Base-by-base conservation (phyloP, 768 basidiomycete genomes). In the Ramaria sp. region DNA sequence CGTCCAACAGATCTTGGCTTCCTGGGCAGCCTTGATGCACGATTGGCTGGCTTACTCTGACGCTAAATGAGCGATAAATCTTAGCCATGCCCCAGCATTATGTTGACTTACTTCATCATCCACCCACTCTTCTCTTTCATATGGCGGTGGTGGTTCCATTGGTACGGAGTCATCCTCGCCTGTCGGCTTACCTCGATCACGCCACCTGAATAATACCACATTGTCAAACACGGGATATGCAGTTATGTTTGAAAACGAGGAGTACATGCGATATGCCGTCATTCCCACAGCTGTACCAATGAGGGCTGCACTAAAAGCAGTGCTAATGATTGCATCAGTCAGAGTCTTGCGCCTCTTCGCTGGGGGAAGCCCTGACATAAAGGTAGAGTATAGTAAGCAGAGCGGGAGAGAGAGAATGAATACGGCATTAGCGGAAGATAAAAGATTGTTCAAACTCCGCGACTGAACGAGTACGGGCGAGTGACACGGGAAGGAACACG, bases 241-340 rank as follows among this genome's bases (percentile, higher is more conserved):
- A 45, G 88, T 89, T 59, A 90, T 76, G 59, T 89, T 89, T 52
- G 91, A 24, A 30, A 22, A 33, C 4, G 27, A n/a, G 34, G 78
- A 87, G 73, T 67, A 91, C 89, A 91, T 73, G 69, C 87, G 80
- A 72, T 90, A 92, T 42, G 90, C 87, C 46, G 88, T 89, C 60
- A 91, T 76, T 59, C 89, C 89, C 52, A 92, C 89, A 15, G 90
- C 90, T 20, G 87, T 84, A 58, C 89, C 87, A 59, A 92, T 87
- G 58, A 92, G 78, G 47, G 88, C 90, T 61, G 89, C 88, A 71
- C 79, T 88, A 70, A 91, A 73, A 55, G 90, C 89, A 33, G 88
- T 87, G 15, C 87, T 86, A 60, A 91, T 80, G 64, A 92, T 84
- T 58, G 86, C 84, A 60, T 87, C 87, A 61, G 88, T 84, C 69